phyloP scores from a whole-genome alignment of 179 eudicot species.

The Amaranthus tricolor region DNA sequence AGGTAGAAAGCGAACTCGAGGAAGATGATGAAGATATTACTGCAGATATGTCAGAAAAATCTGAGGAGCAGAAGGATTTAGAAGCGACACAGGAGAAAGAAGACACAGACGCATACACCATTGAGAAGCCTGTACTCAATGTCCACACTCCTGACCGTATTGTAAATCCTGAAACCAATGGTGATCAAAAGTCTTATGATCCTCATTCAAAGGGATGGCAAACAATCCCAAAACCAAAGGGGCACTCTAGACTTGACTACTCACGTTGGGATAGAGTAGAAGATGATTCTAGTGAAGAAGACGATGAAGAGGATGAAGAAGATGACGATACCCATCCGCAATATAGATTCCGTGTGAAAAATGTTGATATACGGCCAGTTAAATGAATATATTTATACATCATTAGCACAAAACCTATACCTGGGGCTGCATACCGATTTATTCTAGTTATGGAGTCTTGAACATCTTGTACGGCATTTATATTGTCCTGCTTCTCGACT shows the following conservation, averaged over 20 bases:
- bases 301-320: constrained; percentile 51
- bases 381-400: constrained; percentile 31
- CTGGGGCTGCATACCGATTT: not conserved
- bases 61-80: constrained; percentile 11
- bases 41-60: constrained; percentile 27
- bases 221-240: constrained; percentile 76
- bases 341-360: constrained; percentile 70
- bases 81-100: constrained; percentile 14
- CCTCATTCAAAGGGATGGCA: constrained; percentile 55
- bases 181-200: constrained; percentile 28
- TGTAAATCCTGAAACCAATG: constrained; percentile 23
- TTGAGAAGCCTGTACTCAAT: constrained; percentile 13
- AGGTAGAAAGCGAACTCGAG: constrained; percentile 66
- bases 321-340: constrained; percentile 59
- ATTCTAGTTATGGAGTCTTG: not conserved
- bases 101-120: constrained; percentile 20
- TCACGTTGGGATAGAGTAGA: constrained; percentile 81
- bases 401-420: not conserved
- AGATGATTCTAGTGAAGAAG: constrained; percentile 74
- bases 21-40: constrained; percentile 48
- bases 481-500: not conserved
- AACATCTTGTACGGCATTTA: not conserved
- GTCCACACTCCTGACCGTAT: constrained; percentile 11
- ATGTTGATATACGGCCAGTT: constrained; percentile 54
- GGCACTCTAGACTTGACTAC: constrained; percentile 83